Evolutionary conservation across 306 rosid genomes (phyloP).

Genomic region (Malus sieversii): DNA sequence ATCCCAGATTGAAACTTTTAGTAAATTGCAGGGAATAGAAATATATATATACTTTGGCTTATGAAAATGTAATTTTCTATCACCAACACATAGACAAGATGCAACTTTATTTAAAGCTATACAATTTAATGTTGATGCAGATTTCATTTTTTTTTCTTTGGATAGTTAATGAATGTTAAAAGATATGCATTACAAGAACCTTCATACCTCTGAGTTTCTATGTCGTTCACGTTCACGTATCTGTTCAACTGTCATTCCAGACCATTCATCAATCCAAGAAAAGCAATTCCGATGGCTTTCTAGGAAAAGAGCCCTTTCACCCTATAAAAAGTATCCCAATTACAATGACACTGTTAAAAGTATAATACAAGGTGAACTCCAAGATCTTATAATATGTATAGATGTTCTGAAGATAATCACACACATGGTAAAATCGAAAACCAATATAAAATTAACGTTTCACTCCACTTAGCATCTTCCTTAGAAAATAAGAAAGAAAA

Average conservation of each 20-base stretch:
- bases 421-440: neutral
- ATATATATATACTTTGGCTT: neutral
- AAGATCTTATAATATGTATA: neutral
- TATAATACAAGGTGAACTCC: neutral
- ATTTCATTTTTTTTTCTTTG: neutral
- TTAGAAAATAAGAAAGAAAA: neutral
- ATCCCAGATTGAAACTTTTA: neutral
- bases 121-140: neutral
- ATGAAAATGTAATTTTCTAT: neutral
- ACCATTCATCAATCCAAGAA: constrained; percentile 43
- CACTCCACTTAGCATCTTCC: neutral
- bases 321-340: constrained; percentile 6
- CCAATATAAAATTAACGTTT: neutral
- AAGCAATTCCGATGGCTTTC: constrained; percentile 39
- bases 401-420: neutral
- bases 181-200: neutral
- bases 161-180: neutral
- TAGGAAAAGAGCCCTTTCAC: constrained; percentile 37
- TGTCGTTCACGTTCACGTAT: constrained; percentile 27
- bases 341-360: neutral
- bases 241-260: constrained; percentile 31
- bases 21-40: neutral
- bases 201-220: constrained; percentile 25
- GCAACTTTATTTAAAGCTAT: neutral
- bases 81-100: neutral